Evolutionary conservation across 1,284 basidiomycete species (phyloP), one percentile per base, ranked within the genome.

Genomic region (Malassezia sp.): DNA sequence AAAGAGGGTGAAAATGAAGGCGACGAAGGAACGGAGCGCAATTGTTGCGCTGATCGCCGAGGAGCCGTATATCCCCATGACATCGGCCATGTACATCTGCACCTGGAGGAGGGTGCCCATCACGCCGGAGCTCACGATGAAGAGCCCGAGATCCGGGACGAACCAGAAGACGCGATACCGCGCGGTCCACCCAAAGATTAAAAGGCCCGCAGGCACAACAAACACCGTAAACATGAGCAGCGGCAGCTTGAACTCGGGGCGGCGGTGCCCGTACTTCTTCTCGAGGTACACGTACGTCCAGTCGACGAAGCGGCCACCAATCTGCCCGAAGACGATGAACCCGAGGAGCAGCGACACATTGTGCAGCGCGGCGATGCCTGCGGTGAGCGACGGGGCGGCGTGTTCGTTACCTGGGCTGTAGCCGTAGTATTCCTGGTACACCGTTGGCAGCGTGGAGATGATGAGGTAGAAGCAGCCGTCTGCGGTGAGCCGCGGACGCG

Each of bases 171-270:
- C 59, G 17, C 71, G 64, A 2, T 74, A 65, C 39, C 80, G 60
- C 3, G 78, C 78, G 0, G 77, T 74, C 82, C 82, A 85, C 12
- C 83, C 82, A 1, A 77, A 70, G 11, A 84, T 69, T 18, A 84
- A 63, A 11, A 83, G 66, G 0, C 82, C 83, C 1, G 76, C 77
- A 0, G 71, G 70, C 3, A 81, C 71, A 1, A 78, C 8, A 3
- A 79, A 53, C 0, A 76, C 75, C 0, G 79, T 79, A 0, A 78
- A 74, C 24, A 83, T 61, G 74, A 84, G 77, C 2, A 77, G 71
- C 0, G 79, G 80, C 24, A 63, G 49, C 46, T 53, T 48, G 51
- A 43, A 60, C 24, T 46, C 49, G 0, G 81, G 81, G 42, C 74
- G 74, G 5, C 79, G 78, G 14, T 73, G 67, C 1, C 77, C 78